Evolutionary conservation across 495 filamentous ascomycete genomes (phyloP), one percentile per base, ranked within the genome.

Genomic region (Penicillium malachiteum): DNA sequence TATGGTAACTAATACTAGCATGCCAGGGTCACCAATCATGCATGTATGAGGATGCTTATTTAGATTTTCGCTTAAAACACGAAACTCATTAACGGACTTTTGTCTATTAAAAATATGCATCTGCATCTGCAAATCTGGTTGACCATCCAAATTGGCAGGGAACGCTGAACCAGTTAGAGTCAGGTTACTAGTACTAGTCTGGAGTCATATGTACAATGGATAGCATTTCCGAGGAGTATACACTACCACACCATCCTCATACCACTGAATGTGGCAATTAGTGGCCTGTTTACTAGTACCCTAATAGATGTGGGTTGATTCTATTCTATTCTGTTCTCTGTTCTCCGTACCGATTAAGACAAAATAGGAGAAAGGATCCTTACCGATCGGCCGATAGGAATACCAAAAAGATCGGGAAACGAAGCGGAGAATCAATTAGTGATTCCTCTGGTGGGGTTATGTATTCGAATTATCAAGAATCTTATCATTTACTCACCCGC

Each of bases 401-500:
- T 49, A 38, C 3, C 8, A 38, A 32, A 13, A 37, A 33, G 17
- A 26, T 42, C 39, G 47, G 49, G 11, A 34, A 34, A 44, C 41
- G 18, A 44, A 17, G 39, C 41, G 18, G 17, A 44, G 41, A 17
- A 49, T 14, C 46, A 50, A 38, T 38, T 26, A 26, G 21, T 26
- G 21, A 47, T 26, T 32, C 21, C 26, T n/a, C 12, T 21, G 14
- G 48, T 18, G 32, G 41, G 52, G 50, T 66, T 70, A 71, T 69
- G 64, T 70, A 64, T 73, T 70, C 61, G 26, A 42, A 71, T 70
- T 70, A 65, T 60, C 63, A 67, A 69, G 42, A 26, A 34, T 43
- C 64, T 64, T 65, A 58, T 69, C 58, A 51, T 50, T 35, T 37
- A 37, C 45, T 48, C 13, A 35, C 34, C 31, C 46, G 18, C 46